These are phyloP conservation scores for Hortiboletus flavorubellus DNA, from an alignment of 768 basidiomycete species.

Conservation along the genomic window DNA sequence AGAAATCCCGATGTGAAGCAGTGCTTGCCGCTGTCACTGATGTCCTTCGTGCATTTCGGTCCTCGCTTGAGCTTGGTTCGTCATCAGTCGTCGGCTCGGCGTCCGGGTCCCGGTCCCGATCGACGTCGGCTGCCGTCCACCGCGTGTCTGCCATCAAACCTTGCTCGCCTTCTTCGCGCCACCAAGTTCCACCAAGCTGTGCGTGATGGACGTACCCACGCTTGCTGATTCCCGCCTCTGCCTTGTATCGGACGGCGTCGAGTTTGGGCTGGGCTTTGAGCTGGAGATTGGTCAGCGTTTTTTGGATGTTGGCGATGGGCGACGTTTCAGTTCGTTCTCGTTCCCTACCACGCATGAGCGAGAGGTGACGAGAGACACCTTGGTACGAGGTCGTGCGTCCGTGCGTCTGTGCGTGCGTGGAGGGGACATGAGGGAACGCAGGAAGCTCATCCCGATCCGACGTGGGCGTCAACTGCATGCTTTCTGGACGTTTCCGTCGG, in stretches of 20 bases:
- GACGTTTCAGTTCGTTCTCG: slow-evolving; percentile 24
- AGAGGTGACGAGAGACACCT: slow-evolving; percentile 38
- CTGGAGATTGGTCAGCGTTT: slow-evolving; percentile 40
- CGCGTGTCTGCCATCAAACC: slow-evolving; percentile 38
- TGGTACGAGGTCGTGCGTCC: slow-evolving; percentile 20
- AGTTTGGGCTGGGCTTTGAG: slow-evolving; percentile 47
- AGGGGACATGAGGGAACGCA: neutral
- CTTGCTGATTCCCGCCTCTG: slow-evolving; percentile 61
- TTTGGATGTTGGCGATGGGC: slow-evolving; percentile 41
- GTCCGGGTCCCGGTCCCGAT: slow-evolving; percentile 16
- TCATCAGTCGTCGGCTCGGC: slow-evolving; percentile 26
- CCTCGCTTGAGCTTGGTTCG: slow-evolving; percentile 22
- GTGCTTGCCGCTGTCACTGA: neutral
- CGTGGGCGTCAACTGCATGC: slow-evolving; percentile 45
- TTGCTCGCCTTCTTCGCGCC: slow-evolving; percentile 35
- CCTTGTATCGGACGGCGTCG: slow-evolving; percentile 66
- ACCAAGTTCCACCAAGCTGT: slow-evolving; percentile 23
- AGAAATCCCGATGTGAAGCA: slow-evolving; percentile 10
- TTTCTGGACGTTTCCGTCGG: slow-evolving; percentile 58
- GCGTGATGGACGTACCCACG: slow-evolving; percentile 53
- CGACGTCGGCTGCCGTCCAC: slow-evolving; percentile 27
- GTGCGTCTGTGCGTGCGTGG: slow-evolving; percentile 14
- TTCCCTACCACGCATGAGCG: slow-evolving; percentile 29
- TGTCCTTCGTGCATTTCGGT: slow-evolving; percentile 1
- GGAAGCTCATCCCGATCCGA: slow-evolving; percentile 17